Evolutionary conservation across 129 eudicot genomes (phyloP).

Genomic region (Lactuca sativa): DNA sequence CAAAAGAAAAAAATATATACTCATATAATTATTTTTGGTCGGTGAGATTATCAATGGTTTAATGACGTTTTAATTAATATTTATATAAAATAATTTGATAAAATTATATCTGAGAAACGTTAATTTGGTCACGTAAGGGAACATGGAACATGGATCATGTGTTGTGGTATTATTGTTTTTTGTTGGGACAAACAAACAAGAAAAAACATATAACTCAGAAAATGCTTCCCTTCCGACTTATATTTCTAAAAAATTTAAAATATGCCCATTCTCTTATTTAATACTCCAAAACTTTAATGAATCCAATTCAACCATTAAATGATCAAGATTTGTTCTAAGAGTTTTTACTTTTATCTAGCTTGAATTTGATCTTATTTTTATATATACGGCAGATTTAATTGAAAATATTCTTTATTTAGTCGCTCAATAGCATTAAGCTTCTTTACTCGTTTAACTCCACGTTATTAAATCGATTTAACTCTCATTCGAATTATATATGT

Average conservation of each 20-base stretch:
- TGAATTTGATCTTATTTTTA: no score
- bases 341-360: no score
- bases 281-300: background rate
- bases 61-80: conserved; percentile 18
- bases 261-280: conserved; percentile 32
- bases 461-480: no score
- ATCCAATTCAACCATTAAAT: no score
- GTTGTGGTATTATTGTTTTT: conserved; percentile 29
- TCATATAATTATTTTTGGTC: conserved; percentile 24
- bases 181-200: conserved; percentile 42
- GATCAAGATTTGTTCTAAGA: no score
- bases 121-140: conserved; percentile 31
- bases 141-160: conserved; percentile 47
- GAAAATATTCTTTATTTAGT: no score
- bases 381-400: no score
- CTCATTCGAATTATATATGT: no score
- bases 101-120: conserved; percentile 4
- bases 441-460: no score
- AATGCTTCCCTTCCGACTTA: conserved; percentile 23
- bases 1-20: background rate
- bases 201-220: conserved; percentile 35
- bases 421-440: no score
- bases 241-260: background rate
- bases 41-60: conserved; percentile 31
- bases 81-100: background rate